Conservation (phyloP, 208 protist genomes). For the Acanthamoeba castellanii region DNA sequence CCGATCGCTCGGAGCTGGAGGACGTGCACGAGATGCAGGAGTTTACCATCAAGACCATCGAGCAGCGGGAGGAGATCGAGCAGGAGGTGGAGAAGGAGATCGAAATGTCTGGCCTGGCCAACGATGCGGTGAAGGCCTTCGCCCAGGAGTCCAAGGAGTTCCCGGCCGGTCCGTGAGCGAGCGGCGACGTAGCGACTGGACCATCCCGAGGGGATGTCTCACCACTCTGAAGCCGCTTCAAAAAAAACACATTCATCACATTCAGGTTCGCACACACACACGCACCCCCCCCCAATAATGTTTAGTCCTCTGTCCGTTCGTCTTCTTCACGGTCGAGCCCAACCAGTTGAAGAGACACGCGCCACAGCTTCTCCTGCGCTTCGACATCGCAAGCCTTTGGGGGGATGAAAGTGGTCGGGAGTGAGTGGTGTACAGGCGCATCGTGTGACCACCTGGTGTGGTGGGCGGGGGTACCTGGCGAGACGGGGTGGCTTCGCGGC, state of each 20-base stretch:
- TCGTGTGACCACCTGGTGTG: no score
- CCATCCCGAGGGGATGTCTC: not conserved
- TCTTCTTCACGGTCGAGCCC: not conserved
- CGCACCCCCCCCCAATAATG: no score
- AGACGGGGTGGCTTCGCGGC: not conserved
- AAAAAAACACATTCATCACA: no score
- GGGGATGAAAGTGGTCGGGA: not conserved
- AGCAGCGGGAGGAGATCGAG: conserved; percentile 22
- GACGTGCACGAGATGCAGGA: not conserved
- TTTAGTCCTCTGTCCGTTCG: no score
- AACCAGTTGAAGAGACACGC: not conserved
- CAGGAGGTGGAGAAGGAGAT: not conserved
- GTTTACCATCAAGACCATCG: conserved; percentile 16
- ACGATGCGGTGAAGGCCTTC: not conserved
- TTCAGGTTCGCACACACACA: no score
- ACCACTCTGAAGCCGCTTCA: no score
- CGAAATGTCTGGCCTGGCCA: not conserved
- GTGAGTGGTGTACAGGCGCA: not conserved
- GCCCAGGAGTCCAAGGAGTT: not conserved
- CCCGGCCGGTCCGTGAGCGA: not conserved
- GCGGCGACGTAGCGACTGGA: not conserved
- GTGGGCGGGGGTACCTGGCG: not conserved
- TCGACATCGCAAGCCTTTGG: not conserved
- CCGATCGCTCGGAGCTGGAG: not conserved
- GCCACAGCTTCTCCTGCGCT: conserved; percentile 32